Base-by-base conservation (phyloP, 192 early-diverging fungal genomes). In the Geranomyces variabilis region DNA sequence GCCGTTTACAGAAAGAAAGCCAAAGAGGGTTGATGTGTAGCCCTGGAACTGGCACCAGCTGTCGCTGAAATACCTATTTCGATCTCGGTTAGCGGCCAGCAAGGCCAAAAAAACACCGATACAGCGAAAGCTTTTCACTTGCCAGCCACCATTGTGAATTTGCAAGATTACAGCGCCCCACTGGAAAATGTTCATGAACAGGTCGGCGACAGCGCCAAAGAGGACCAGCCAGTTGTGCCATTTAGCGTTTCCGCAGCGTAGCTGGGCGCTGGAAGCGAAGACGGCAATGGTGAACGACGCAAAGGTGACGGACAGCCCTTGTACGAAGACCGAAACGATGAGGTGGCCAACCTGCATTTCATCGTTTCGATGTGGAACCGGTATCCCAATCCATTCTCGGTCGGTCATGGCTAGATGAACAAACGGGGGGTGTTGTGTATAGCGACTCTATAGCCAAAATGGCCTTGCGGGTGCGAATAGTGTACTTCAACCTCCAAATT, bases 31-130 rank as follows among this genome's bases (percentile, higher is more conserved):
- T 1, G 68, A 63, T 13, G 56, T 61, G 43, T 31, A 70, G 33
- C 68, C 68, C 46, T 70, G 68, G 57, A 70, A 61, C 31, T 70
- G 68, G 31, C 68, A 70, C 68, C 68, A 70, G 31, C 17, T 44
- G 31, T 70, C 68, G 31, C n/a, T n/a, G n/a, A n/a, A n/a, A n/a
- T n/a, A n/a, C n/a, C 28, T 60, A 61, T 1, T 4, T 61, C 29
- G 59, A 19, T 49, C 1, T 49, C 48, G 22, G 58, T 65, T 65
- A 17, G 41, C 28, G 1, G 19, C 17, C 22, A 1, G 5, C 19
- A 26, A 31, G 47, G 12, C 47, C n/a, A 12, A 48, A 12, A 48
- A 12, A 48, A 12, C n/a, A 48, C 12, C 47, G n/a, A 48, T n/a
- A 48, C 12, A 12, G 47, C 47, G n/a, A 48, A 48, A 48, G 47